Percentiles rank a stretch among this genome's conserved stretches.
Evolutionary conservation across 83 land plant genomes (phyloP).

Genomic region (Isoetes engelmannii): DNA sequence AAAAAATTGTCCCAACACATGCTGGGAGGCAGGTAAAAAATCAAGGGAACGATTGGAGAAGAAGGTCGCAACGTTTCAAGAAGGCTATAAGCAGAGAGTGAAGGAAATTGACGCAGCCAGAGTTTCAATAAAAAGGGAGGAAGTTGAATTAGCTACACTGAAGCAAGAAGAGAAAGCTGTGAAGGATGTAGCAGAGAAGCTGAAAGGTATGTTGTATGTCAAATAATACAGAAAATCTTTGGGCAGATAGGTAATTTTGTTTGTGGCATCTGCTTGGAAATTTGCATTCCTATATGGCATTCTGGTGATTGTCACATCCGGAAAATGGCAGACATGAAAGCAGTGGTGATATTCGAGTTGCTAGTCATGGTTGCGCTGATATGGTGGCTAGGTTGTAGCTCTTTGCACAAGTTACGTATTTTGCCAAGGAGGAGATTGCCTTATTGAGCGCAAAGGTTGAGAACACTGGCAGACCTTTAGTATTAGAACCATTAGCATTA

Average conservation of each 20-base stretch:
- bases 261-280: neutral
- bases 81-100: conserved; percentile 14
- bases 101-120: conserved; percentile 39
- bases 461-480: no score
- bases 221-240: conserved; percentile 4
- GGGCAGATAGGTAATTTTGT: neutral
- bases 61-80: conserved; percentile 15
- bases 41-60: conserved; percentile 27
- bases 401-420: neutral
- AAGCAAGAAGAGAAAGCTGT: conserved; percentile 27
- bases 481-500: neutral
- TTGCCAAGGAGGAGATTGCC: conserved; percentile 8
- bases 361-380: neutral
- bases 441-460: neutral
- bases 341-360: neutral
- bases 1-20: conserved; percentile 57
- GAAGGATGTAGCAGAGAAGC: conserved; percentile 41
- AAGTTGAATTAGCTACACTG: conserved; percentile 45
- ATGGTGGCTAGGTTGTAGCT: conserved; percentile 2
- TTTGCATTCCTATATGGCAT: neutral
- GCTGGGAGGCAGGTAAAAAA: conserved; percentile 60
- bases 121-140: conserved; percentile 38
- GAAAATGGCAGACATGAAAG: conserved; percentile 1
- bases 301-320: neutral
- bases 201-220: conserved; percentile 51